Evolutionary conservation across 2,329 filamentous ascomycete genomes (phyloP), one percentile per base, ranked within the genome.

Genomic region (Alternaria sp.): DNA sequence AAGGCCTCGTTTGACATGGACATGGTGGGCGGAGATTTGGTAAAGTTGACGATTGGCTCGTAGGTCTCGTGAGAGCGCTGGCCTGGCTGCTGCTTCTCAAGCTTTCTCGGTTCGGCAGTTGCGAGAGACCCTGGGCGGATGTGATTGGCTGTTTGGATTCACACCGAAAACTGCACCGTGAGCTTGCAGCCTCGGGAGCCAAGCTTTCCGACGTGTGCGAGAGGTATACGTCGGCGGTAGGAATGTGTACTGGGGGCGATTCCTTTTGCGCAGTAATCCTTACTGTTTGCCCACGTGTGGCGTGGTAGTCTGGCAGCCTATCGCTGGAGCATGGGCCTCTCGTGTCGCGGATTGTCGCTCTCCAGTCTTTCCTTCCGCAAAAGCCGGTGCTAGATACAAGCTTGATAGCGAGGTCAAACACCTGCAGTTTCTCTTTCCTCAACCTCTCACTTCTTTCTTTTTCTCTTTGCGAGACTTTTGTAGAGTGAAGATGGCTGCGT

Each of bases 1-100:
- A 98, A 85, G 62, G 94, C 93, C 83, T 97, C 93, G 76, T 96
- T 97, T 57, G 94, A 91, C 73, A 98, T 96, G 58, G 95, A 93
- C 95, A 98, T 97, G 55, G 73, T 87, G 75, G 36, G 62, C 43
- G 53, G 32, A 44, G 21, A 40, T 59, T 68, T 15, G 21, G 19
- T 53, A 19, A 47, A 9, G 49, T 43, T 43, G 63, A 40, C 40
- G 30, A 55, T 53, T 40, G 36, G 32, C 47, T 47, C 43, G 64
- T 30, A 32, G 26, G 19, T 49, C 25, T 47, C 49, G 57, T 59
- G 36, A 59, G 51, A 62, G 57, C 50, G 66, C 65, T 63, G 65
- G 63, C 26, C 17, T 19, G 12, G 28, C 13, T 52, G 49, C 54
- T 28, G 49, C 26, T 43, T 68, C 61, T 67, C 67, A 68, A 68